Conservation (phyloP, 805 yeast genomes). For the Candida nonsorbophila region DNA sequence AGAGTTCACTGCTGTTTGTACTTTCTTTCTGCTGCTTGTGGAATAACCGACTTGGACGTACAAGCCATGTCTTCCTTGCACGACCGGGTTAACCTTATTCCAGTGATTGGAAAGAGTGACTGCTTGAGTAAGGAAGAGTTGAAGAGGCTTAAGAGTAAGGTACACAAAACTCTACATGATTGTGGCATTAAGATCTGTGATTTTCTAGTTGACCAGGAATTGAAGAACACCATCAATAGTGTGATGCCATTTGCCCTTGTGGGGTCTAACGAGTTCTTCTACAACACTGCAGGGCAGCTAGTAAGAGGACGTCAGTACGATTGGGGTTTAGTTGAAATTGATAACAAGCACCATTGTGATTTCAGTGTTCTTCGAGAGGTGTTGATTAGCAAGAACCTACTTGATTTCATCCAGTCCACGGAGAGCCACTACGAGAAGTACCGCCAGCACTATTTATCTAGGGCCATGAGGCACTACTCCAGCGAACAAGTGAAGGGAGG, state of each 20-base stretch:
- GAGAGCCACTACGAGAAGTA: slow-evolving; percentile 73
- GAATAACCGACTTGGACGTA: slow-evolving; percentile 31
- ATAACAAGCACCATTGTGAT: slow-evolving; percentile 73
- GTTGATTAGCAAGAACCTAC: slow-evolving; percentile 64
- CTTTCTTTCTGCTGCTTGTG: slow-evolving; percentile 68
- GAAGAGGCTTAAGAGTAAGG: slow-evolving; percentile 15
- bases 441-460: slow-evolving; percentile 52
- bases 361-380: slow-evolving; percentile 59
- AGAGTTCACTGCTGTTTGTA: slow-evolving; percentile 84
- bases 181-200: slow-evolving; percentile 27
- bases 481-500: slow-evolving; percentile 22
- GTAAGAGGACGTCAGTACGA: slow-evolving; percentile 73
- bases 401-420: slow-evolving; percentile 72
- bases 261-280: slow-evolving; percentile 47
- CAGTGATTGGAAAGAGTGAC: slow-evolving; percentile 35
- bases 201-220: slow-evolving; percentile 22
- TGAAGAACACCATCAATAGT: slow-evolving; percentile 24
- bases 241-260: slow-evolving; percentile 69
- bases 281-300: slow-evolving; percentile 24
- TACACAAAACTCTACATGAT: slow-evolving; percentile 17
- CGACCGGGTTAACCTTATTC: slow-evolving; percentile 31
- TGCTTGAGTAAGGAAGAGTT: slow-evolving; percentile 22
- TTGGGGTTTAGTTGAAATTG: slow-evolving; percentile 88
- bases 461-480: slow-evolving; percentile 32
- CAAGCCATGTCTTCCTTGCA: slow-evolving; percentile 29